Evolutionary conservation across 192 early-diverging fungal species (phyloP).

Genomic region (Ramicandelaber brevisporus): DNA sequence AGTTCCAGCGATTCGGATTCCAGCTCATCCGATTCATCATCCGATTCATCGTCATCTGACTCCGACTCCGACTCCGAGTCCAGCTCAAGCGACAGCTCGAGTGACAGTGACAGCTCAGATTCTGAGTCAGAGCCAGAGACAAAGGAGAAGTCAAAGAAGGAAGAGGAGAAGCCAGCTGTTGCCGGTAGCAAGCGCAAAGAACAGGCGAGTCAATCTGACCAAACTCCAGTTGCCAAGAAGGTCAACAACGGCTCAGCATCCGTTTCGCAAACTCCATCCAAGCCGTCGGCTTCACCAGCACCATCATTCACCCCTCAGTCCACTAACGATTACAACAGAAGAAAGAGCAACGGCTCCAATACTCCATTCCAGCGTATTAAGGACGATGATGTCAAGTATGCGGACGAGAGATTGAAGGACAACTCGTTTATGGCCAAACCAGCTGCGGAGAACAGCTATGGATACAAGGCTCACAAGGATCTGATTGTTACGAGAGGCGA

Average conservation of each 20-base stretch:
- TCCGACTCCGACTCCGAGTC: too few relatives aligned
- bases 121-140: conserved; percentile 1
- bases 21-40: conserved; percentile 2
- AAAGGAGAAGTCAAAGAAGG: conserved; percentile 2
- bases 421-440: conserved; percentile 44
- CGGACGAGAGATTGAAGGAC: conserved; percentile 57
- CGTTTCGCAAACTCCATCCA: too few relatives aligned
- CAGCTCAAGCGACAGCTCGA: not conserved
- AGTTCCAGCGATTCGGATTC: not conserved
- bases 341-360: conserved; percentile 8
- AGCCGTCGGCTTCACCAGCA: too few relatives aligned
- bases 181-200: not conserved
- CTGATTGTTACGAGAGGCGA: conserved; percentile 74
- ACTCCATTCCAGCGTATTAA: conserved; percentile 66
- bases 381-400: conserved; percentile 54
- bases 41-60: conserved; percentile 5
- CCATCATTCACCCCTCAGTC: too few relatives aligned
- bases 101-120: not conserved
- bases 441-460: conserved; percentile 44
- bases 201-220: not conserved
- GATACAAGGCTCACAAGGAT: conserved; percentile 79
- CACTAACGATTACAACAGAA: too few relatives aligned
- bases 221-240: too few relatives aligned
- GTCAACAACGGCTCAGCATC: too few relatives aligned
- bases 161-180: not conserved